Conservation (phyloP, 352 stramenopile genomes). For the Phytophthora pisi region DNA sequence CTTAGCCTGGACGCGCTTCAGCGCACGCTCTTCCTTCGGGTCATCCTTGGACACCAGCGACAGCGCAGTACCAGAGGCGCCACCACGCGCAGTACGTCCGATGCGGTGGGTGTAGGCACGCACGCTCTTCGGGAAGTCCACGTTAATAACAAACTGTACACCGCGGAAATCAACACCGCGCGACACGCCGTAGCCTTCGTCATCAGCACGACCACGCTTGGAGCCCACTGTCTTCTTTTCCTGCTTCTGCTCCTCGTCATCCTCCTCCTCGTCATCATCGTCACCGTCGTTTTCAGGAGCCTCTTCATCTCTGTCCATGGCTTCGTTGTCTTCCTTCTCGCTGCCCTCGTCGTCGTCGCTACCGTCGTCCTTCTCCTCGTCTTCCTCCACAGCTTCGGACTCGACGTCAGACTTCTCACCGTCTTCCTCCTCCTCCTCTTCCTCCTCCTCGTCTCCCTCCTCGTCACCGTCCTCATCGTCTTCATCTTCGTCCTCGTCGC, state of each 20-base stretch:
- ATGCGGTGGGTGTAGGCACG: constrained; percentile 98
- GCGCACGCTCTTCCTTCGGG: constrained; percentile 77
- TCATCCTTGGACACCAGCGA: constrained; percentile 92
- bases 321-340: constrained; percentile 50
- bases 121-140: constrained; percentile 96
- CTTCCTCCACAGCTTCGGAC: constrained; percentile 65
- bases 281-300: constrained; percentile 48
- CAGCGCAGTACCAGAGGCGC: constrained; percentile 95
- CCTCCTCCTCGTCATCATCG: constrained; percentile 37
- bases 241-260: constrained; percentile 46
- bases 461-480: constrained; percentile 77
- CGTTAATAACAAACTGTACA: constrained; percentile 99
- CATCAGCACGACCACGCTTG: constrained; percentile 64
- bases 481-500: constrained; percentile 68
- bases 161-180: constrained; percentile 98
- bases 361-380: constrained; percentile 59
- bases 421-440: constrained; percentile 48
- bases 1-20: constrained; percentile 92
- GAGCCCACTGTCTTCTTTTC: constrained; percentile 44
- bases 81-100: constrained; percentile 96
- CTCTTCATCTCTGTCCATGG: constrained; percentile 88
- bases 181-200: constrained; percentile 95
- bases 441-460: constrained; percentile 44
- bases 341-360: constrained; percentile 49
- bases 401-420: constrained; percentile 40